Percentiles rank a stretch among this genome's conserved stretches.
Conservation (phyloP, 805 yeast genomes). For the Ogataea saltuana region DNA sequence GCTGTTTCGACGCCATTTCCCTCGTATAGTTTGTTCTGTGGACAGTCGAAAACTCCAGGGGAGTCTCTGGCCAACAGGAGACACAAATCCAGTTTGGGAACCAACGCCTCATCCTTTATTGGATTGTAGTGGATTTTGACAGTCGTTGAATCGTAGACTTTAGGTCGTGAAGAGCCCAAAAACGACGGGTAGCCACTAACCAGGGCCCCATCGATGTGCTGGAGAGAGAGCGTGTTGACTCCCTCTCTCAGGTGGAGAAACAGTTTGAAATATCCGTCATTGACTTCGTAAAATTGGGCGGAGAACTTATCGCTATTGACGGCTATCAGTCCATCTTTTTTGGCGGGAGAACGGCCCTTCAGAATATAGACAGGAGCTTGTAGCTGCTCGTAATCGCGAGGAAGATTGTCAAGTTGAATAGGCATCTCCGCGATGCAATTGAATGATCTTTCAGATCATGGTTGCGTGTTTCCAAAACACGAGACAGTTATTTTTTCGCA, state of each 20-base stretch:
- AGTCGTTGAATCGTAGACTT: slow-evolving; percentile 17
- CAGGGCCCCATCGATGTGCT: slow-evolving; percentile 43
- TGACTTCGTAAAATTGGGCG: slow-evolving; percentile 68
- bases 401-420: slow-evolving; percentile 33
- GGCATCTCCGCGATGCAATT: too few relatives aligned
- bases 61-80: slow-evolving; percentile 76
- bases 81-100: slow-evolving; percentile 79
- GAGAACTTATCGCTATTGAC: slow-evolving; percentile 56
- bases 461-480: too few relatives aligned
- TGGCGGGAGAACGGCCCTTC: slow-evolving; percentile 45
- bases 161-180: slow-evolving; percentile 19
- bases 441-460: too few relatives aligned
- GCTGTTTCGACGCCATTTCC: slow-evolving; percentile 69
- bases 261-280: slow-evolving; percentile 72
- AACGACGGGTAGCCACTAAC: slow-evolving; percentile 36
- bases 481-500: too few relatives aligned
- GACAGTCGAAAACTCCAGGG: slow-evolving; percentile 66
- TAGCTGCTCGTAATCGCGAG: slow-evolving; percentile 34
- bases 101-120: slow-evolving; percentile 34
- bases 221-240: slow-evolving; percentile 55
- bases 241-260: slow-evolving; percentile 63
- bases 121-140: slow-evolving; percentile 51
- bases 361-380: slow-evolving; percentile 51
- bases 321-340: slow-evolving; percentile 39
- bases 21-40: slow-evolving; percentile 50